Evolutionary conservation across 2,329 filamentous ascomycete species (phyloP), one percentile per base, ranked within the genome.

Genomic region (Fusarium marasasianum): DNA sequence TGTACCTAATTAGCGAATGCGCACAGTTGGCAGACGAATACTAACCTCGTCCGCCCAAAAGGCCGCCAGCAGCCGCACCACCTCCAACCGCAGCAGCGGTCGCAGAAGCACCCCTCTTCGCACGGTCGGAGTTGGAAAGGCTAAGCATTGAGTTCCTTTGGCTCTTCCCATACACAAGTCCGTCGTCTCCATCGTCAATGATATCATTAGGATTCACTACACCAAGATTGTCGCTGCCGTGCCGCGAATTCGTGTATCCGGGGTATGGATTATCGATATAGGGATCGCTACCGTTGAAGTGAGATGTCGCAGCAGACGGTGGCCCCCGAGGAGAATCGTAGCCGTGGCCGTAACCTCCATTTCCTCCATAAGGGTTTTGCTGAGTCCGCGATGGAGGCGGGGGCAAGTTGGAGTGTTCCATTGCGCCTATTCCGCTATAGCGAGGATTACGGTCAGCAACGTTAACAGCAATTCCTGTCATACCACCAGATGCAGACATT

Each of bases 131-230:
- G 44, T 85, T 84, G 14, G 87, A 86, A 7, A 90, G 82, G 66
- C 89, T 90, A 41, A 92, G 82, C 80, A 92, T 88, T 41, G 92
- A 91, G 73, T 86, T 88, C 68, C 88, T 87, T 80, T 82, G 79
- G 44, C 78, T 80, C 50, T 81, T 83, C 57, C 81, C 84, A 76
- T 89, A 91, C 9, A 89, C 87, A 58, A 96, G 87, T 3, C 93
- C 94, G 80, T 97, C 95, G 78, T 98, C 95, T 35, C 94, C 94
- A 79, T 98, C 95, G 80, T 98, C 95, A 29, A 89, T 89, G 73
- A 98, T 95, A 20, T 92, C 91, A 78, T 93, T 90, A 6, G 95
- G 94, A 80, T 98, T 91, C 67, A 96, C 88, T 4, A 89, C 84
- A 44, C 89, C 88, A 8, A 91, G 82, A 14, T 84, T 81, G 31